Base-by-base conservation (phyloP, 2,329 filamentous ascomycete genomes). In the Aquanectria penicillioides region DNA sequence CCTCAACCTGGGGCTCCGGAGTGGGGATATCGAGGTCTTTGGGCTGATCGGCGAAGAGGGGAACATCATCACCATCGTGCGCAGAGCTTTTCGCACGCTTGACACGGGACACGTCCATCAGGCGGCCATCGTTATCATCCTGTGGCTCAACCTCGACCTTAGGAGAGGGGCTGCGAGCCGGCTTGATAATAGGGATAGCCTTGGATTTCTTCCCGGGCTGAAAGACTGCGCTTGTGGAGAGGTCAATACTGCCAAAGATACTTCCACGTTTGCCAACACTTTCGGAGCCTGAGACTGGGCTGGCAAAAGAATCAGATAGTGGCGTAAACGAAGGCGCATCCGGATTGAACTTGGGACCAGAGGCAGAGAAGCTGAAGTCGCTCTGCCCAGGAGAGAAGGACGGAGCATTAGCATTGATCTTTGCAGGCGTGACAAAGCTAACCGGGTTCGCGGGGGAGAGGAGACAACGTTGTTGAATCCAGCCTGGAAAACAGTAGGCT, bases 311-410 rank as follows among this genome's bases (percentile, higher is more conserved):
- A 43, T 80, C 76, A 43, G 80, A 75, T 62, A 81, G 78, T 3
- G 92, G 92, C 17, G 88, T 93, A 73, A 96, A 96, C 0, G 86
- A 80, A 11, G 91, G 91, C 4, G 91, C 92, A 71, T 90, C 89
- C 3, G 91, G 89, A 59, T 91, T 88, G 77, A 94, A 92, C 28
- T 86, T 88, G 48, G 86, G 86, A 0, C 84, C 86, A 28, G 85
- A 83, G 2, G 86, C 78, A 5, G 88, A 89, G 71, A 94, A 91
- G 71, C 81, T 91, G 75, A 92, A 92, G 28, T 86, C 81, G 62
- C 81, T 85, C 55, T 83, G 81, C 3, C 82, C 80, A 18, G 93
- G 91, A 3, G 87, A 89, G 75, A 97, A 96, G 1, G 84, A 80
- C 20, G 91, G 86, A 2, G 89, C 89, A 17, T 85, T 81, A 17